Evolutionary conservation across 345 rosid species (phyloP), one percentile per base, ranked within the genome.

Genomic region (Gossypium turneri): DNA sequence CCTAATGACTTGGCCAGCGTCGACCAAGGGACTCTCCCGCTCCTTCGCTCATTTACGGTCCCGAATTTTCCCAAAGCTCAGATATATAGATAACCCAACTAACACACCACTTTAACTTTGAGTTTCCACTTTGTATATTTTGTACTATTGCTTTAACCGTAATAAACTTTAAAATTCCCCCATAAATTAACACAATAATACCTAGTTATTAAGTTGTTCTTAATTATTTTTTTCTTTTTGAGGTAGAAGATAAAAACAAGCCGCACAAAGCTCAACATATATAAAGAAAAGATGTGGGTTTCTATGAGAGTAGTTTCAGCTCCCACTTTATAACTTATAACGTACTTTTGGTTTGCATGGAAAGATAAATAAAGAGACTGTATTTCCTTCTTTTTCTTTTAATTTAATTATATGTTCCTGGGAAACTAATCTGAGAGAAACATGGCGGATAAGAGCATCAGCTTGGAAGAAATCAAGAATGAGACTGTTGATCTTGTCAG

Each of bases 391-490:
- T 10, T 12, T 12, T 52, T n/a, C 15, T 10, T 48, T 17, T 24
- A 9, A 2, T 34, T 63, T 62, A 22, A 11, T 3, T 58, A 3
- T 22, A 22, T 11, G 2, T 29, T 15, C n/a, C 61, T 57, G 65
- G 25, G 65, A 72, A 56, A 19, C 1, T 43, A 43, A 34, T 10
- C 38, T 44, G 25, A 17, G 19, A 80, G 17, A 66, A 59, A 41
- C 2, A 84, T 84, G 85, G 85, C 74, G 43, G 72, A 77, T 11
- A 77, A 69, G 57, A 43, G 69, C 69, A 43, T 65, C 27, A 78
- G 90, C 85, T 82, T 89, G 85, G 93, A 89, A 64, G 90, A 81
- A 60, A 87, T 89, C 85, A 86, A 58, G 86, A 89, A 87, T 69
- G 93, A 89, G 82, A 82, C 81, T 9, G 85, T 89, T 78, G 93